Evolutionary conservation across 495 filamentous ascomycete species (phyloP).

Genomic region (Podospora tetraspora): DNA sequence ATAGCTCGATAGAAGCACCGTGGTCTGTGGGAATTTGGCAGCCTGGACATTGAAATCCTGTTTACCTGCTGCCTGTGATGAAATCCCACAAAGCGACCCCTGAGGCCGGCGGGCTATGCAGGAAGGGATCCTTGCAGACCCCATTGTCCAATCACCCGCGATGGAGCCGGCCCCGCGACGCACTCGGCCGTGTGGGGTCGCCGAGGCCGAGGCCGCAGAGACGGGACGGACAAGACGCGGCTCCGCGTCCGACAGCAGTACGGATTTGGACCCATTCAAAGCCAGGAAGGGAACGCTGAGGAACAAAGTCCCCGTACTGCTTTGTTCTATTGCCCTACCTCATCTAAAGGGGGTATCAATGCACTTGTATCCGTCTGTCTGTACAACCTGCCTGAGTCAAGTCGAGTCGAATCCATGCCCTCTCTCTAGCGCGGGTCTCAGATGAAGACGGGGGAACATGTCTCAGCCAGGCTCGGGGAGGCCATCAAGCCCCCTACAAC

Average conservation of each 20-base stretch:
- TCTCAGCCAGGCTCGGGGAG: not conserved
- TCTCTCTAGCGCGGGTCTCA: not conserved
- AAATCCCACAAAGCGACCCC: not conserved
- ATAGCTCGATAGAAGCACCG: too few relatives aligned
- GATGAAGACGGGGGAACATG: not conserved
- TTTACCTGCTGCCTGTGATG: not conserved
- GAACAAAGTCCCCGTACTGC: not conserved
- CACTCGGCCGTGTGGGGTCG: not conserved
- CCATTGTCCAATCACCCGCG: not conserved
- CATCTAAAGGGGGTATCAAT: not conserved
- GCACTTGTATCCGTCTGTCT: not conserved
- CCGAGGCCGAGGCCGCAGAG: not conserved
- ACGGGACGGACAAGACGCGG: not conserved
- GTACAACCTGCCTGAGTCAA: not conserved
- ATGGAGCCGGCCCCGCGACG: not conserved
- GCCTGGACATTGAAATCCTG: not conserved
- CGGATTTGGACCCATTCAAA: too few relatives aligned
- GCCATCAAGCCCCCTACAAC: not conserved
- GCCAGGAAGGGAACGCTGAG: not conserved
- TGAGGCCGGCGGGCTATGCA: not conserved
- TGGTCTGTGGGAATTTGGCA: not conserved
- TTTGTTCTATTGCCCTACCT: not conserved
- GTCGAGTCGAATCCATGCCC: not conserved
- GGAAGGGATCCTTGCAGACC: not conserved
- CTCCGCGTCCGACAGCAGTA: not conserved